These are phyloP conservation scores for Peltaster fructicola DNA, from an alignment of 2,329 filamentous ascomycete genomes.

Conservation along the genomic window DNA sequence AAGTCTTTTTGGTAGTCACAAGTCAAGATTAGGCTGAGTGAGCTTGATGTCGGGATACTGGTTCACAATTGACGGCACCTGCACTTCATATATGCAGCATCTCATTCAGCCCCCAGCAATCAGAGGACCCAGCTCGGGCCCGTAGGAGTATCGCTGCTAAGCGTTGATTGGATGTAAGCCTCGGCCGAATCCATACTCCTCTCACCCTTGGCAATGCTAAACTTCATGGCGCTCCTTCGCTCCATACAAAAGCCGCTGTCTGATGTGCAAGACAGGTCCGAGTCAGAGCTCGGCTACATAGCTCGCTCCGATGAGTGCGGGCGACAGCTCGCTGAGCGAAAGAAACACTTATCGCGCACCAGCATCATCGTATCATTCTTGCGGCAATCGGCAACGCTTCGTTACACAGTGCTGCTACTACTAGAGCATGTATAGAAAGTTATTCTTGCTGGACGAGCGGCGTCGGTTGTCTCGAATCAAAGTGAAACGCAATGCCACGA, in stretches of 20 bases:
- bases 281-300: no score
- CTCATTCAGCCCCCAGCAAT: slow-evolving; percentile 7
- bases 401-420: neutral
- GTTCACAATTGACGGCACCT: slow-evolving; percentile 6
- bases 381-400: slow-evolving; percentile 3
- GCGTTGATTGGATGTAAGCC: no score
- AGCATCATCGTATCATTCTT: no score
- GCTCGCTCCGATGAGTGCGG: neutral
- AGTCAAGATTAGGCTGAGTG: slow-evolving; percentile 3
- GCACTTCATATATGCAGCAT: slow-evolving; percentile 8
- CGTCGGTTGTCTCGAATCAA: slow-evolving; percentile 19
- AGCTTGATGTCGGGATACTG: slow-evolving; percentile 6
- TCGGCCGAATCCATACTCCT: no score
- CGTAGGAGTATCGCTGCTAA: no score
- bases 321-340: slow-evolving; percentile 4
- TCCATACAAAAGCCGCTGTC: no score
- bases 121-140: slow-evolving; percentile 4
- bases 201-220: no score
- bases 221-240: no score
- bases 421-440: neutral
- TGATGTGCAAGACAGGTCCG: no score
- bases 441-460: neutral
- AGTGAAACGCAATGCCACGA: slow-evolving; percentile 24
- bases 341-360: slow-evolving; percentile 4
- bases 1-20: slow-evolving; percentile 9